Evolutionary conservation across 2,329 filamentous ascomycete species (phyloP).

Genomic region (Aureobasidium leucospermi): DNA sequence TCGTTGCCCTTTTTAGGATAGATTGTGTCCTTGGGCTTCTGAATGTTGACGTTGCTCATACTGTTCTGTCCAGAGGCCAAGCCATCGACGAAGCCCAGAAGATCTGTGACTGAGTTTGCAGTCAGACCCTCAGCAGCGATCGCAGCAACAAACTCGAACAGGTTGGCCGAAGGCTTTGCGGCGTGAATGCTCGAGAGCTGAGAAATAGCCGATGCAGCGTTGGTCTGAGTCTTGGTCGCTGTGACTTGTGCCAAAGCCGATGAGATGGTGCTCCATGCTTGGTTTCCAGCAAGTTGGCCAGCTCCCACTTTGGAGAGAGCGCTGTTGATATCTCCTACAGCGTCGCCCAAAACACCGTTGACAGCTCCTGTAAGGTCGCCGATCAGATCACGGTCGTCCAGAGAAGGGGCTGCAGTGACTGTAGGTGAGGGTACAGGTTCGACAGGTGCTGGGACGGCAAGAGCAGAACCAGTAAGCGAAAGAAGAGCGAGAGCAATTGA

Average conservation of each 20-base stretch:
- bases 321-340: slow-evolving; percentile 10
- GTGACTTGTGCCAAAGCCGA: slow-evolving; percentile 18
- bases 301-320: slow-evolving; percentile 8
- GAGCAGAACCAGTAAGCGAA: not conserved
- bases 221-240: slow-evolving; percentile 23
- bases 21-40: slow-evolving; percentile 22
- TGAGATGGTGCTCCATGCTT: slow-evolving; percentile 11
- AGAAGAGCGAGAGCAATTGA: slow-evolving; percentile 2
- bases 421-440: slow-evolving; percentile 3
- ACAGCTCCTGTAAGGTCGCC: slow-evolving; percentile 12
- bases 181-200: slow-evolving; percentile 17
- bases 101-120: slow-evolving; percentile 18
- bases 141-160: slow-evolving; percentile 21
- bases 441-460: slow-evolving; percentile 14
- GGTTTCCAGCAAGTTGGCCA: not conserved
- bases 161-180: slow-evolving; percentile 21
- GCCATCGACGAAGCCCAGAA: slow-evolving; percentile 20
- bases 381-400: slow-evolving; percentile 15
- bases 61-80: slow-evolving; percentile 21
- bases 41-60: slow-evolving; percentile 23
- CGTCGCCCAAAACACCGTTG: not conserved
- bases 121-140: slow-evolving; percentile 24
- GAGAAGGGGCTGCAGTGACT: not conserved
- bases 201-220: slow-evolving; percentile 17
- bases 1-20: slow-evolving; percentile 37